These are phyloP conservation scores for Colletotrichum lindemuthianum DNA, from an alignment of 2,329 filamentous ascomycete species.

Conservation along the genomic window DNA sequence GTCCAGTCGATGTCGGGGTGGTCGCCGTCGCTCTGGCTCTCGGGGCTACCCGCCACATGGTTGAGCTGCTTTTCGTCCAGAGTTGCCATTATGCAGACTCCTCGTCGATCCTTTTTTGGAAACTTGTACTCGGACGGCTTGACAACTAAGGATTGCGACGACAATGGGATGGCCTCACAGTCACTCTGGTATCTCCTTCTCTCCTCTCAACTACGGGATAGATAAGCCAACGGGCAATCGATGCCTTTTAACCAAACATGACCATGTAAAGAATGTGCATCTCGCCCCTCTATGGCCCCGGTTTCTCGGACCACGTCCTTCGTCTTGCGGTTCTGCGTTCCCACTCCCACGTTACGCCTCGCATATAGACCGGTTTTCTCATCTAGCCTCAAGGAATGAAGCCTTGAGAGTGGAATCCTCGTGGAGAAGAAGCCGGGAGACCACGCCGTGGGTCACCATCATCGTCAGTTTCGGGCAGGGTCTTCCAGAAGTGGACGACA, in stretches of 20 bases:
- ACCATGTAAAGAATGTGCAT: neutral
- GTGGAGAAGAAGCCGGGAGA: neutral
- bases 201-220: neutral
- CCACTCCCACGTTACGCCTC: conserved; percentile 12
- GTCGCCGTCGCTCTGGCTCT: conserved; percentile 19
- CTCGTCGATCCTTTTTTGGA: neutral
- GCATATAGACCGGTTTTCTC: neutral
- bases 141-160: neutral
- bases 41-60: conserved; percentile 9
- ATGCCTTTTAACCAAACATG: conserved; percentile 3
- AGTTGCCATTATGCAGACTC: conserved; percentile 6
- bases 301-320: neutral
- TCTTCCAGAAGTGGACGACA: neutral
- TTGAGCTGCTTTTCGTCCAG: conserved; percentile 24
- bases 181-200: neutral
- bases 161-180: neutral
- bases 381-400: neutral
- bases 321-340: conserved; percentile 15
- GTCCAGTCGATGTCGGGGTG: conserved; percentile 39
- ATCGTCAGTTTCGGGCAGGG: neutral
- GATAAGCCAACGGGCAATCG: neutral
- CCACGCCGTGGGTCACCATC: neutral
- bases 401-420: conserved; percentile 2
- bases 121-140: neutral
- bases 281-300: neutral